A percentile compares a stretch with the other conserved stretches of the same genome.
Conservation (phyloP, 129 eudicot genomes). For the Pittosporum tobira region DNA sequence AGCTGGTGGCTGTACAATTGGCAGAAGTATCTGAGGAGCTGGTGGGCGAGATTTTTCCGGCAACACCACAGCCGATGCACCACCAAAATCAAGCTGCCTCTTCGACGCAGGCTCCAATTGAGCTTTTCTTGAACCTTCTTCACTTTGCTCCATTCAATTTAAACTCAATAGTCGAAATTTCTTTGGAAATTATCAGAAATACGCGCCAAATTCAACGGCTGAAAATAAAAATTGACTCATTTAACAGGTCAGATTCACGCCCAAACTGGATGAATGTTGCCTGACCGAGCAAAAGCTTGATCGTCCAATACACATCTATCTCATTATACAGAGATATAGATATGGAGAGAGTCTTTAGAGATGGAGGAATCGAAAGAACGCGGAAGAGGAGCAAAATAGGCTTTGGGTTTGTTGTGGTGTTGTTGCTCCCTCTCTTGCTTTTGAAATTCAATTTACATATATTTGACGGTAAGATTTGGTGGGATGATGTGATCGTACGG, state of each 20-base stretch:
- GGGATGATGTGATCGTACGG: background rate
- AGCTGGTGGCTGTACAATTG: slow-evolving; percentile 20
- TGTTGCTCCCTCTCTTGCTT: slow-evolving; percentile 85
- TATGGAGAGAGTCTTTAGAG: too few relatives aligned
- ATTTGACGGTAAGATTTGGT: slow-evolving; percentile 11
- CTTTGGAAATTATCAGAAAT: too few relatives aligned
- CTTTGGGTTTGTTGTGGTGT: slow-evolving; percentile 8
- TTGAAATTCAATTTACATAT: slow-evolving; percentile 60
- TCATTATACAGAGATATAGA: background rate
- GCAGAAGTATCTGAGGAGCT: too few relatives aligned
- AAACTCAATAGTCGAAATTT: too few relatives aligned
- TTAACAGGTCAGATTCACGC: slow-evolving; percentile 37
- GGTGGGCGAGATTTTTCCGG: too few relatives aligned
- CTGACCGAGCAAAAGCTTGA: slow-evolving; percentile 17
- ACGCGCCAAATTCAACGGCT: too few relatives aligned
- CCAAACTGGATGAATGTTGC: slow-evolving; percentile 5
- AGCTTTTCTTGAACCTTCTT: slow-evolving; percentile 50
- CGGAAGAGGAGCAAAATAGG: too few relatives aligned
- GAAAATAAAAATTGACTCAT: slow-evolving; percentile 10
- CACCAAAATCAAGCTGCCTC: slow-evolving; percentile 83
- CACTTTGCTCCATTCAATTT: slow-evolving; percentile 67
- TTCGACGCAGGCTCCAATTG: slow-evolving; percentile 50
- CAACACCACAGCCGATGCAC: slow-evolving; percentile 19
- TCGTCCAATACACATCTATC: background rate
- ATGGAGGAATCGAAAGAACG: too few relatives aligned